Conservation (phyloP, 441 rosid genomes). For the Eruca vesicaria region DNA sequence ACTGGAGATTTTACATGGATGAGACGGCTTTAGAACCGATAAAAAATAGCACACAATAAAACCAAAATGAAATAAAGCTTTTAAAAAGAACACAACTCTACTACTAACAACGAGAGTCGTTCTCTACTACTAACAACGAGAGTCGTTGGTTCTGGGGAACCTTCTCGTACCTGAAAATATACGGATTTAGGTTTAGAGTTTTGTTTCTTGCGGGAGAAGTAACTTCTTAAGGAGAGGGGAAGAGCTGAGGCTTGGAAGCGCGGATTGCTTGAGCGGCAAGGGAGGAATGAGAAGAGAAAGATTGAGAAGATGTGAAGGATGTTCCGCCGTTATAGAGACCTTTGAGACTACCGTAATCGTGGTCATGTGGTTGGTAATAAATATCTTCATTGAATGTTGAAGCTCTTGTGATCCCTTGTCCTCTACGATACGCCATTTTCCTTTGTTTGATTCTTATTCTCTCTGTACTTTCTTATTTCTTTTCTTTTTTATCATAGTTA, state of each 20-base stretch:
- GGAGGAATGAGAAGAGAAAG: slow-evolving; percentile 44
- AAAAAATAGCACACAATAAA: no score
- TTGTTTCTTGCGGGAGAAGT: neutral
- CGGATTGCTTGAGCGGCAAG: slow-evolving; percentile 81
- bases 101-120: no score
- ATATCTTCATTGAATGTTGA: slow-evolving; percentile 80
- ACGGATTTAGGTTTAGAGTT: neutral
- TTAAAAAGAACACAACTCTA: no score
- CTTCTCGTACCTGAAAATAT: slow-evolving; percentile 38
- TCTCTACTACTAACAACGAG: no score
- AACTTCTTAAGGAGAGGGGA: neutral
- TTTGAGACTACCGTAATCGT: slow-evolving; percentile 32
- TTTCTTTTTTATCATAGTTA: no score
- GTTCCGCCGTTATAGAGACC: slow-evolving; percentile 35
- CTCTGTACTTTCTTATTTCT: neutral
- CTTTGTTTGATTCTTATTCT: neutral
- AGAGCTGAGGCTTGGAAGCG: slow-evolving; percentile 59
- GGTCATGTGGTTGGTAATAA: slow-evolving; percentile 38
- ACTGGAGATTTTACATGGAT: no score
- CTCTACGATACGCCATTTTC: slow-evolving; percentile 81
- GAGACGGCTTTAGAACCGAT: no score
- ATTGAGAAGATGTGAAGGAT: slow-evolving; percentile 46
- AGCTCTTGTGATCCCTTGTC: slow-evolving; percentile 77
- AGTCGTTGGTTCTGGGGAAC: no score
- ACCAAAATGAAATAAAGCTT: no score